These are phyloP conservation scores for Jatropha curcas DNA, from an alignment of 345 rosid species.

Conservation along the genomic window DNA sequence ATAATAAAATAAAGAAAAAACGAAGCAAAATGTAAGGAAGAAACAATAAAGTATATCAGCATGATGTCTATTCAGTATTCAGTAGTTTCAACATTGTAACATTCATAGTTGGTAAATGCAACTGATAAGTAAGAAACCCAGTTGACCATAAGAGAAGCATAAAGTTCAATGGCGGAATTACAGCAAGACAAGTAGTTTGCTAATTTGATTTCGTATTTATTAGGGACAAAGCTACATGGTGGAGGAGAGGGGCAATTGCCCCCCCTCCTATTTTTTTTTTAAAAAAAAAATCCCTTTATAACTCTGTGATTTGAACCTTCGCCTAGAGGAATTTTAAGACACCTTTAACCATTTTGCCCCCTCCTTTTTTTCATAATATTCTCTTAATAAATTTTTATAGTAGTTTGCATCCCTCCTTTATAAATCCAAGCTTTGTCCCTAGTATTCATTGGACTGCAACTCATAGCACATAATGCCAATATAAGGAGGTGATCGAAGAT, in stretches of 20 bases:
- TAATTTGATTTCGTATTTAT: neutral
- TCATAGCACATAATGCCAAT: neutral
- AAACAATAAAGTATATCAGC: neutral
- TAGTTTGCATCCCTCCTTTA: no score
- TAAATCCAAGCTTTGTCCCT: no score
- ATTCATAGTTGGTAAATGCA: neutral
- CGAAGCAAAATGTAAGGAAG: neutral
- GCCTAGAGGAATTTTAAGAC: no score
- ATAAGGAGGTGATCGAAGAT: neutral
- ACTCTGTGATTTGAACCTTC: no score
- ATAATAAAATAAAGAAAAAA: neutral
- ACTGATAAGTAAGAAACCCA: neutral
- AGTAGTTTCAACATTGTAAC: neutral
- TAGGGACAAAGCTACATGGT: no score
- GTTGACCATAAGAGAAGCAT: neutral
- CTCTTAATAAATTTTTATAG: no score
- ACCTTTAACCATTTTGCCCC: no score
- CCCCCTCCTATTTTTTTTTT: no score
- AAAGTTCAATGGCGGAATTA: neutral
- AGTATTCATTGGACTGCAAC: neutral
- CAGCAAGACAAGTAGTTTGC: neutral
- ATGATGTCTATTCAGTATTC: neutral
- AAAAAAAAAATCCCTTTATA: no score
- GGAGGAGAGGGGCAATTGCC: no score
- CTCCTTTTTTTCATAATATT: no score